These are phyloP conservation scores for Blastobotrys capitulatus DNA, from an alignment of 1,139 yeast species.

Conservation along the genomic window DNA sequence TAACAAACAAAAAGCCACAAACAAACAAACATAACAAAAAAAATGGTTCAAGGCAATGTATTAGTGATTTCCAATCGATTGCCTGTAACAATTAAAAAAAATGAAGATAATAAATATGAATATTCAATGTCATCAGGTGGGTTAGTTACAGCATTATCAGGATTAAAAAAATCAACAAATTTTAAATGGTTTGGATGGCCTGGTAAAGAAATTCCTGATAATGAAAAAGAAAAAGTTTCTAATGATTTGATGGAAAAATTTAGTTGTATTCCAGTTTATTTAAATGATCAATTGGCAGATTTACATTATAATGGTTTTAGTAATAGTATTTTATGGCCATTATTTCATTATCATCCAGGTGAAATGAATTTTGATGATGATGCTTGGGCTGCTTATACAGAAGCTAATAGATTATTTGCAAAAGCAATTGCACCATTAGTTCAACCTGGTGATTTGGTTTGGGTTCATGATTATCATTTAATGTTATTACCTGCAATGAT, in stretches of 20 bases:
- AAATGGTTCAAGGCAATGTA: slow-evolving; percentile 48
- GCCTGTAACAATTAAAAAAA: slow-evolving; percentile 82
- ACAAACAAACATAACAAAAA: background rate
- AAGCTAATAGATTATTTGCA: slow-evolving; percentile 85
- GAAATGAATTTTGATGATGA: slow-evolving; percentile 97
- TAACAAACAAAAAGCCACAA: background rate
- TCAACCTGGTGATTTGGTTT: slow-evolving; percentile 79
- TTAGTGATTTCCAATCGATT: slow-evolving; percentile 90
- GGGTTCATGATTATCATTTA: slow-evolving; percentile 98
- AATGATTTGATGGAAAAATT: slow-evolving; percentile 68
- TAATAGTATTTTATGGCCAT: slow-evolving; percentile 90
- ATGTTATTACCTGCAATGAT: slow-evolving; percentile 94
- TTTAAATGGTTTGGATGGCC: slow-evolving; percentile 99
- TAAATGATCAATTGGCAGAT: slow-evolving; percentile 86
- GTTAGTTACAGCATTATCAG: slow-evolving; percentile 90
- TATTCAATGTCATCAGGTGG: slow-evolving; percentile 96
- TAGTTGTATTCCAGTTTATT: slow-evolving; percentile 84
- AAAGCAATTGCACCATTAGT: slow-evolving; percentile 64
- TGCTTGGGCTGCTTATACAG: slow-evolving; percentile 97
- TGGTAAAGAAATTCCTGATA: slow-evolving; percentile 68
- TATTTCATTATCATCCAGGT: slow-evolving; percentile 98
- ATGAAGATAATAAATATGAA: slow-evolving; percentile 58
- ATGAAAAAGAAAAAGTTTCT: slow-evolving; percentile 65
- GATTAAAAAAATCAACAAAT: slow-evolving; percentile 74
- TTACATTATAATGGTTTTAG: slow-evolving; percentile 95